A percentile compares a stretch with the other conserved stretches of the same genome.
These are phyloP conservation scores for Starmerella etchellsii DNA, from an alignment of 805 yeast genomes.

Conservation along the genomic window DNA sequence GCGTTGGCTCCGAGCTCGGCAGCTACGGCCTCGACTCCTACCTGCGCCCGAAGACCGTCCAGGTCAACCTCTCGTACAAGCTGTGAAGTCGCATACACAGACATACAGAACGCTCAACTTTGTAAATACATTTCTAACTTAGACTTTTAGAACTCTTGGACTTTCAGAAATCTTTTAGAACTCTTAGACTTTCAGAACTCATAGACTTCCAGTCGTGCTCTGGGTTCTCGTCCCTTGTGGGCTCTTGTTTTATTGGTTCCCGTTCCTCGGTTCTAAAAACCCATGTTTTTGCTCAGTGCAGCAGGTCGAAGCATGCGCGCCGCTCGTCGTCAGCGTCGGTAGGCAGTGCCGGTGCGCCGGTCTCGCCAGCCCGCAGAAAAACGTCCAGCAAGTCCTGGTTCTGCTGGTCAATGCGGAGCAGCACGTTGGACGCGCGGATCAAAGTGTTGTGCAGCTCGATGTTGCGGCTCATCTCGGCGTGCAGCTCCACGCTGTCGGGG, in stretches of 20 bases:
- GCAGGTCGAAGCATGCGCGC: constrained; percentile 3
- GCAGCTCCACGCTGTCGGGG: constrained; percentile 1
- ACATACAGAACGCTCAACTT: too few relatives aligned
- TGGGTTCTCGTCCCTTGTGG: too few relatives aligned
- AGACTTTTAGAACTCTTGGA: too few relatives aligned
- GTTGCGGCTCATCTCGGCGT: constrained; percentile 10
- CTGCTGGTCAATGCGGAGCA: constrained; percentile 6
- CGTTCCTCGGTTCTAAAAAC: too few relatives aligned
- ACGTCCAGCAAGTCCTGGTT: constrained; percentile 13
- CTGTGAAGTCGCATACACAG: constrained; percentile 8
- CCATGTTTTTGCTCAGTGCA: not conserved
- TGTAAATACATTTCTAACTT: too few relatives aligned
- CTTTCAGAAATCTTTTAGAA: too few relatives aligned
- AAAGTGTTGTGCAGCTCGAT: constrained; percentile 11
- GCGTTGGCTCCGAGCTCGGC: constrained; percentile 91
- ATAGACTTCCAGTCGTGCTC: too few relatives aligned
- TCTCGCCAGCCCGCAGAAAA: not conserved
- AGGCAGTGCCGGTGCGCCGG: too few relatives aligned
- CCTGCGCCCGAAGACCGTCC: constrained; percentile 75
- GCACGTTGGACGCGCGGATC: constrained; percentile 4
- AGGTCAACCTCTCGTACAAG: constrained; percentile 24
- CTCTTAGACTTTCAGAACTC: too few relatives aligned
- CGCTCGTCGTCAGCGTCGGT: constrained; percentile 5
- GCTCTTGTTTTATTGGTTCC: too few relatives aligned
- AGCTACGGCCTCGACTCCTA: constrained; percentile 74